A percentile compares a stretch with the other conserved stretches of the same genome.
Evolutionary conservation across 1,284 basidiomycete genomes (phyloP).

Genomic region (Boletus sp.): DNA sequence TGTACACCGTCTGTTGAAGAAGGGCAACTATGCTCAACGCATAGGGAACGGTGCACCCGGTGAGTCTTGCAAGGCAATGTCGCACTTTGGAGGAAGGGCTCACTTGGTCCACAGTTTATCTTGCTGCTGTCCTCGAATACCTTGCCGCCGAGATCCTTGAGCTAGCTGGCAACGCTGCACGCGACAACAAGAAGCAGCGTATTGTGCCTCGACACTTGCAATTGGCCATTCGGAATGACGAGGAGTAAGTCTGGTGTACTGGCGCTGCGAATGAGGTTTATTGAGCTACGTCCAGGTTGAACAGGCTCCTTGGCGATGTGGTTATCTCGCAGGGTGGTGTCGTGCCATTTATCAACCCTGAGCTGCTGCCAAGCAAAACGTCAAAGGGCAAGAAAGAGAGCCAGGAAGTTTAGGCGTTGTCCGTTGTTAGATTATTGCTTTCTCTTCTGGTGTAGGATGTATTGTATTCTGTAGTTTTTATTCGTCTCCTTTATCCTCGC

Average conservation of each 20-base stretch:
- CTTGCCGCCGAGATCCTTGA: slow-evolving; percentile 76
- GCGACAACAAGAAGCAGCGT: slow-evolving; percentile 78
- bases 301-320: slow-evolving; percentile 74
- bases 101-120: slow-evolving; percentile 51
- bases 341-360: slow-evolving; percentile 54
- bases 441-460: slow-evolving; percentile 26
- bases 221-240: slow-evolving; percentile 85
- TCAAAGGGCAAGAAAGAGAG: slow-evolving; percentile 35
- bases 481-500: slow-evolving; percentile 16
- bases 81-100: slow-evolving; percentile 12
- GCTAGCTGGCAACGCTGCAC: slow-evolving; percentile 68
- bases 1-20: slow-evolving; percentile 75
- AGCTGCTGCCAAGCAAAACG: slow-evolving; percentile 50
- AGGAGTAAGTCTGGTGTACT: slow-evolving; percentile 53
- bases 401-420: slow-evolving; percentile 29
- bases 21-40: slow-evolving; percentile 69
- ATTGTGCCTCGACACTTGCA: slow-evolving; percentile 87
- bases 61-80: slow-evolving; percentile 1
- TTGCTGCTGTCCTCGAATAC: slow-evolving; percentile 72
- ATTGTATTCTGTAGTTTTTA: slow-evolving; percentile 35
- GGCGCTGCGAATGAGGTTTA: neutral
- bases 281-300: slow-evolving; percentile 42
- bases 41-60: slow-evolving; percentile 60
- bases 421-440: slow-evolving; percentile 19
- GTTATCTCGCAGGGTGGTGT: slow-evolving; percentile 91